Percentiles rank a stretch among this genome's conserved stretches.
Conservation (phyloP, 441 rosid genomes). For the Aleurites moluccanus region DNA sequence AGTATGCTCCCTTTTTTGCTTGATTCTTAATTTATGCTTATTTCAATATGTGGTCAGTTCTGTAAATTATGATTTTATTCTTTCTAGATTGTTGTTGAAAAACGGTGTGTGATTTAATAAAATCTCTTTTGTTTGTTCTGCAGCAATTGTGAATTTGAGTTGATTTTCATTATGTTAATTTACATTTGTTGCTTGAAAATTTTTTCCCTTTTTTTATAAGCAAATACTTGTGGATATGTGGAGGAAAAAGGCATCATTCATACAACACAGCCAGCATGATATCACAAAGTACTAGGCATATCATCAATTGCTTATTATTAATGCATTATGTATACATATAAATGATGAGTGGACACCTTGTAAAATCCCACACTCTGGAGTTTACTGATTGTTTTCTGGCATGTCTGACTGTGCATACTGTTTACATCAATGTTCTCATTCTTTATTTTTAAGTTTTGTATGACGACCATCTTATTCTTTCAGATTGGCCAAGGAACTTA, state of each 20-base stretch:
- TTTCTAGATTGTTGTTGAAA: not conserved
- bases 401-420: not conserved
- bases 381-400: not conserved
- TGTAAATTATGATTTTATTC: not conserved
- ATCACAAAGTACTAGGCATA: not conserved
- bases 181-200: not conserved
- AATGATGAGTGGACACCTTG: not conserved
- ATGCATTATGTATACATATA: not conserved
- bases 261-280: too few species aligned
- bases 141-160: not conserved
- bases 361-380: not conserved
- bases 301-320: not conserved
- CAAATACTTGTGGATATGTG: too few species aligned
- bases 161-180: not conserved
- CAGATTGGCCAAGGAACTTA: slow-evolving; percentile 99
- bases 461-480: slow-evolving; percentile 30
- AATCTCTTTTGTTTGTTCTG: too few species aligned
- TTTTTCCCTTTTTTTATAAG: not conserved
- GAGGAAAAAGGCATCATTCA: too few species aligned
- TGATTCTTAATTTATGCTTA: not conserved
- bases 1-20: slow-evolving; percentile 42
- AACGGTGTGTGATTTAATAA: not conserved
- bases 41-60: slow-evolving; percentile 14
- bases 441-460: not conserved
- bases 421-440: not conserved